These are phyloP conservation scores for Aegilops tauschii DNA, from an alignment of 176 grass and related monocot species.

Conservation along the genomic window DNA sequence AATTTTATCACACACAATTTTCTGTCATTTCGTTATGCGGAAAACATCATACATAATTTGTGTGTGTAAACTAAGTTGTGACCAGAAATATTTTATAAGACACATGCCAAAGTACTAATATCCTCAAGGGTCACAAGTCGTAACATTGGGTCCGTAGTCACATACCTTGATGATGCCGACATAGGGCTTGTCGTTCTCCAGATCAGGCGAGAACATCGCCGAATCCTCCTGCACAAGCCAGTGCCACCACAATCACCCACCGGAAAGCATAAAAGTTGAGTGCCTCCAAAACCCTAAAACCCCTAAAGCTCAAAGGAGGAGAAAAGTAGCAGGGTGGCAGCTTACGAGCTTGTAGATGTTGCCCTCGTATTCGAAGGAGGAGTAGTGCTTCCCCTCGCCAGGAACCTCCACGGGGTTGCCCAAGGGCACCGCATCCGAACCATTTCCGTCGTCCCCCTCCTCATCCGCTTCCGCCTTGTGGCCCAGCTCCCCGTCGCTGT, in stretches of 20 bases:
- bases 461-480: conserved; percentile 1
- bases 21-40: not conserved
- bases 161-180: conserved; percentile 92
- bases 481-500: not conserved
- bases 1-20: not conserved
- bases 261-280: not conserved
- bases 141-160: not conserved
- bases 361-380: conserved; percentile 79
- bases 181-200: conserved; percentile 64
- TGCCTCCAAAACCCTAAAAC: conserved; percentile 29
- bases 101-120: not conserved
- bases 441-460: conserved; percentile 33
- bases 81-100: not conserved
- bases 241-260: conserved; percentile 1
- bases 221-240: conserved; percentile 69
- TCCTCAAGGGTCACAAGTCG: not conserved
- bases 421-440: conserved; percentile 48
- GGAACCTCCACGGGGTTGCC: conserved; percentile 62
- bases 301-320: not conserved
- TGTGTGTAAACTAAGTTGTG: not conserved
- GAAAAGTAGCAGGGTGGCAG: not conserved
- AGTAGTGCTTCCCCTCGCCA: conserved; percentile 62
- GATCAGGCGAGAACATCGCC: conserved; percentile 81
- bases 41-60: not conserved
- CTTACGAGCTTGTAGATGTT: conserved; percentile 78